phyloP scores from a whole-genome alignment of 768 basidiomycete species.

The Podaxis sp. region DNA sequence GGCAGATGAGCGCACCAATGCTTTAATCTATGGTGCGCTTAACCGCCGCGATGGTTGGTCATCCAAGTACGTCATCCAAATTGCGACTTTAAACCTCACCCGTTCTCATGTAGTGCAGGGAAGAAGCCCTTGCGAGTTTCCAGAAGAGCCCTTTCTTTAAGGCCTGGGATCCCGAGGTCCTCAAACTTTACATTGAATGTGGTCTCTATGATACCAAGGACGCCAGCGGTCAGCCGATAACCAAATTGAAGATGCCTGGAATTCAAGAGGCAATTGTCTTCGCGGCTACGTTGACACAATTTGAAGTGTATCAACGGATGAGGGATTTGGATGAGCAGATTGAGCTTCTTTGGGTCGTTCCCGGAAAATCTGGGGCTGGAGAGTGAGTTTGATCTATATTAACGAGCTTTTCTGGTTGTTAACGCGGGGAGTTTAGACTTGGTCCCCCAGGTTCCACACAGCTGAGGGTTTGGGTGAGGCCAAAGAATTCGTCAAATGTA shows the following conservation, averaged over 20 bases:
- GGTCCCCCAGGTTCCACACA: conserved; percentile 31
- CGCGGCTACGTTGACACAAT: conserved; percentile 40
- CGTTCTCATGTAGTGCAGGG: conserved; percentile 32
- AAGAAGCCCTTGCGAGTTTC: conserved; percentile 56
- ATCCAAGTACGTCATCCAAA: conserved; percentile 40
- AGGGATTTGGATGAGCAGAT: conserved; percentile 48
- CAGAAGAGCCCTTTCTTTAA: conserved; percentile 61
- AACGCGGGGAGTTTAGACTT: not conserved
- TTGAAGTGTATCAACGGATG: conserved; percentile 41
- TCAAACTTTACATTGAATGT: conserved; percentile 59
- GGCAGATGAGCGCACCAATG: conserved; percentile 15
- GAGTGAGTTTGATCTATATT: conserved; percentile 29
- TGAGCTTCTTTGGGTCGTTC: conserved; percentile 54
- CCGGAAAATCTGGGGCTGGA: conserved; percentile 34
- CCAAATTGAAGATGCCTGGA: conserved; percentile 63
- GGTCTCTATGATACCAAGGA: conserved; percentile 42
- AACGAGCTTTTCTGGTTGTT: conserved; percentile 14
- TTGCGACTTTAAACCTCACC: not conserved
- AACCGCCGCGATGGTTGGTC: conserved; percentile 61
- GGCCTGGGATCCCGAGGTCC: conserved; percentile 64
- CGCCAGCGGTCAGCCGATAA: conserved; percentile 30
- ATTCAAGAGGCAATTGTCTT: conserved; percentile 67
- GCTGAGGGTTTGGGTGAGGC: conserved; percentile 43
- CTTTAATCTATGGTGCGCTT: conserved; percentile 46
- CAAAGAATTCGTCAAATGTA: conserved; percentile 39